A percentile compares a stretch with the other conserved stretches of the same genome.
These are phyloP conservation scores for Diophrys appendiculata DNA, from an alignment of 73 alveolate genomes.

Conservation along the genomic window DNA sequence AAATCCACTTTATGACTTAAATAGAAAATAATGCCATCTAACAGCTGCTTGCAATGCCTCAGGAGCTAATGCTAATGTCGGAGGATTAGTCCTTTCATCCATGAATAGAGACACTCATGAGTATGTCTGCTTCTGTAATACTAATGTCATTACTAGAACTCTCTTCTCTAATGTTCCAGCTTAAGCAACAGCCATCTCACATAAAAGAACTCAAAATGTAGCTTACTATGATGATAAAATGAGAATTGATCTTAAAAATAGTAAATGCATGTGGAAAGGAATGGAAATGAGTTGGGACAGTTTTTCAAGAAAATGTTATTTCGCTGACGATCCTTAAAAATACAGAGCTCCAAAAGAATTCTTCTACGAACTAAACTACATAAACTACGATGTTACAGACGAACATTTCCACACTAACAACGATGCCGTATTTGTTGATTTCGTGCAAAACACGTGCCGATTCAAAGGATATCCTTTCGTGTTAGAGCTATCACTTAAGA, in stretches of 20 bases:
- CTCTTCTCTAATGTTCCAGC: not conserved
- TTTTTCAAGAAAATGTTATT: not conserved
- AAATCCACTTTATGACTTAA: no score
- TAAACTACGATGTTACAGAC: not conserved
- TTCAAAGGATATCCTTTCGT: not conserved
- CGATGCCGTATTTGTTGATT: not conserved
- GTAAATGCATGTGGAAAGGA: not conserved
- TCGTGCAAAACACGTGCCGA: not conserved
- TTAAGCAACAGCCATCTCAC: not conserved
- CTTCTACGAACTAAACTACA: not conserved
- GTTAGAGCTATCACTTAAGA: not conserved
- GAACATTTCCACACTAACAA: not conserved
- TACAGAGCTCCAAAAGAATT: not conserved
- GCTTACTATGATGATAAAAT: not conserved
- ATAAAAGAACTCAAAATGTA: not conserved
- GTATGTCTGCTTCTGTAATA: not conserved
- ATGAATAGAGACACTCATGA: not conserved
- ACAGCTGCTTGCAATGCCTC: not conserved
- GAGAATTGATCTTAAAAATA: not conserved
- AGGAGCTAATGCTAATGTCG: not conserved
- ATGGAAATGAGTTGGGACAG: not conserved
- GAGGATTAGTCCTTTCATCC: not conserved
- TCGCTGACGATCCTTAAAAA: not conserved
- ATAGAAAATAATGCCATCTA: no score
- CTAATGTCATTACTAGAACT: not conserved